Conservation (phyloP, 1,139 yeast genomes). For the Taiozyma sp. region DNA sequence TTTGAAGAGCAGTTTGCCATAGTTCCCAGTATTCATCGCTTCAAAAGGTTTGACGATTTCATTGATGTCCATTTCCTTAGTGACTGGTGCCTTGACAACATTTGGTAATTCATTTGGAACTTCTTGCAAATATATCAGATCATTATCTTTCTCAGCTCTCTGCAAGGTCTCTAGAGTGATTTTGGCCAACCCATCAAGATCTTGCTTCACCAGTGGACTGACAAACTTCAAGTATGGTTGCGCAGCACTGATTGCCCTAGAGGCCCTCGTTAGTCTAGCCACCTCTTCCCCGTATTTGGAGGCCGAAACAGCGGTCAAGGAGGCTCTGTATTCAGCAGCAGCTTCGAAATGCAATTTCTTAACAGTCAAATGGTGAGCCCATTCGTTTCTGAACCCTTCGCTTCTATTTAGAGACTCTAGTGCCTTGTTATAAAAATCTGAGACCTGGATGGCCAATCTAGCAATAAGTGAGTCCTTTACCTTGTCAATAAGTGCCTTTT, state of each 20-base stretch:
- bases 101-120: slow-evolving; percentile 52
- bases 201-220: slow-evolving; percentile 38
- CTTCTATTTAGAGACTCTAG: slow-evolving; percentile 41
- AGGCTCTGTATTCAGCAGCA: slow-evolving; percentile 62
- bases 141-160: slow-evolving; percentile 73
- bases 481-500: slow-evolving; percentile 54
- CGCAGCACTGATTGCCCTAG: slow-evolving; percentile 34
- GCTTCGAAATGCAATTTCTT: slow-evolving; percentile 64
- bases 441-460: slow-evolving; percentile 58
- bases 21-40: slow-evolving; percentile 18
- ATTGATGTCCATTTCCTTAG: slow-evolving; percentile 42
- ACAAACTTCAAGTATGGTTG: slow-evolving; percentile 40
- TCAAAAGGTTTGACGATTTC: slow-evolving; percentile 30
- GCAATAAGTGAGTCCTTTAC: slow-evolving; percentile 61
- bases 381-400: slow-evolving; percentile 52
- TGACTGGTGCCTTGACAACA: slow-evolving; percentile 51
- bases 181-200: slow-evolving; percentile 41
- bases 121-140: slow-evolving; percentile 64
- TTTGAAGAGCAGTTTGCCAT: slow-evolving; percentile 38
- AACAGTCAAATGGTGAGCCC: slow-evolving; percentile 57
- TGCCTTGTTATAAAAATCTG: slow-evolving; percentile 51
- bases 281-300: slow-evolving; percentile 69
- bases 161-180: slow-evolving; percentile 43
- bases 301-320: slow-evolving; percentile 44
- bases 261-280: slow-evolving; percentile 46